Evolutionary conservation across 257 asterid species (phyloP), one percentile per base, ranked within the genome.

Genomic region (Leptodermis oblonga): DNA sequence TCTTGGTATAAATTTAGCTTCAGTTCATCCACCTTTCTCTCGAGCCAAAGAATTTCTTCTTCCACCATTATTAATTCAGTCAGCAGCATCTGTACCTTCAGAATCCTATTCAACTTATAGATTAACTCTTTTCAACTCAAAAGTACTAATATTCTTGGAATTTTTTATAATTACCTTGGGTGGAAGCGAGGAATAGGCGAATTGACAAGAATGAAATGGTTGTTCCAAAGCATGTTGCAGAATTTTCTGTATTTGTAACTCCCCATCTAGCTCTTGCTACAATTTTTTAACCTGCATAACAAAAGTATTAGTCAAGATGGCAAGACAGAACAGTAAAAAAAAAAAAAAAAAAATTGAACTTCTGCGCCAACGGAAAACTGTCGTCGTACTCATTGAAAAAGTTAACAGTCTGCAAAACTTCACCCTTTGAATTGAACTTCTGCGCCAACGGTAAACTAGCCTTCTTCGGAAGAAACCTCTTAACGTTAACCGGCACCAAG

Each of bases 71-170:
- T 82, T 20, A 92, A 58, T 73, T 92, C 95, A 69, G 89, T 90
- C n/a, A 92, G 82, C 60, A 90, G 88, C 83, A 81, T 62, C 67
- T 87, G 97, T 34, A 88, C 90, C 98, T 92, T 80, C 78, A 74
- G 54, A 1, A 15, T 63, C 62, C 53, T 36, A 74, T 43, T 69
- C 49, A 68, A 37, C 23, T 15, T 34, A n/a, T n/a, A n/a, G n/a
- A n/a, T n/a, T n/a, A n/a, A n/a, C n/a, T n/a, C n/a, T n/a, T n/a
- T n/a, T n/a, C n/a, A n/a, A n/a, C n/a, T n/a, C n/a, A n/a, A n/a
- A n/a, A n/a, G n/a, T n/a, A n/a, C n/a, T n/a, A n/a, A n/a, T n/a
- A n/a, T n/a, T n/a, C n/a, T n/a, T n/a, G n/a, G n/a, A 6, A 11
- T n/a, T 20, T 20, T 22, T 20, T 26, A 18, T 28, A 31, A 4